A percentile compares a stretch with the other conserved stretches of the same genome.
These are phyloP conservation scores for Globisporangium abappressorium DNA, from an alignment of 352 stramenopile species.

Conservation along the genomic window DNA sequence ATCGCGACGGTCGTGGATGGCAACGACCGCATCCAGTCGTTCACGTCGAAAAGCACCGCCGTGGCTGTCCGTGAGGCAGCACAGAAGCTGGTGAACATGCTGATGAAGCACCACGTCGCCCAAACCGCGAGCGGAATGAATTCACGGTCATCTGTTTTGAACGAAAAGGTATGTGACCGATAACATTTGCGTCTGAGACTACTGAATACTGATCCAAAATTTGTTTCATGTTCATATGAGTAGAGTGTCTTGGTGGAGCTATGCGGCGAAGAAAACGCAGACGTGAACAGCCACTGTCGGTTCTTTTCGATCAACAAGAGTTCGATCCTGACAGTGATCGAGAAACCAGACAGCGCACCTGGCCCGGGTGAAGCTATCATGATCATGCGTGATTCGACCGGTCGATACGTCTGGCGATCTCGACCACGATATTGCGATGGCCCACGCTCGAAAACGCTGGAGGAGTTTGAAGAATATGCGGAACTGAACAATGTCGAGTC, in stretches of 20 bases:
- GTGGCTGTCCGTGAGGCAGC: constrained; percentile 66
- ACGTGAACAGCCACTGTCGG: constrained; percentile 55
- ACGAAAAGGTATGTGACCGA: constrained; percentile 48
- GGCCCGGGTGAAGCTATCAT: constrained; percentile 58
- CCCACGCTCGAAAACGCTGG: constrained; percentile 44
- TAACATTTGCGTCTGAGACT: neutral
- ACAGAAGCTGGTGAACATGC: constrained; percentile 79
- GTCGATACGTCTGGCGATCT: constrained; percentile 75
- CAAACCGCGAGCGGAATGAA: constrained; percentile 44
- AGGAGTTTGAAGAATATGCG: constrained; percentile 54
- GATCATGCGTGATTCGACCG: constrained; percentile 76
- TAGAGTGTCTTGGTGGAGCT: constrained; percentile 58
- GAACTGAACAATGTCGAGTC: constrained; percentile 19
- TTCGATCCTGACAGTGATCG: constrained; percentile 75
- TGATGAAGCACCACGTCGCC: constrained; percentile 87
- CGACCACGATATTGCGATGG: constrained; percentile 66
- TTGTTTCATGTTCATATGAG: constrained; percentile 7
- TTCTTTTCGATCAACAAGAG: constrained; percentile 85
- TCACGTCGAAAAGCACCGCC: constrained; percentile 43
- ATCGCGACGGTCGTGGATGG: constrained; percentile 80
- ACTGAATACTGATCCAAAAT: neutral
- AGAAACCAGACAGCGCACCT: constrained; percentile 52
- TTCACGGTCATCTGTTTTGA: constrained; percentile 44
- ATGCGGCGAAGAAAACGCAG: constrained; percentile 36
- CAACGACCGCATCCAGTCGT: constrained; percentile 67